A percentile compares a stretch with the other conserved stretches of the same genome.
These are phyloP conservation scores for Pichia norvegensis DNA, from an alignment of 1,139 yeast species.

Conservation along the genomic window DNA sequence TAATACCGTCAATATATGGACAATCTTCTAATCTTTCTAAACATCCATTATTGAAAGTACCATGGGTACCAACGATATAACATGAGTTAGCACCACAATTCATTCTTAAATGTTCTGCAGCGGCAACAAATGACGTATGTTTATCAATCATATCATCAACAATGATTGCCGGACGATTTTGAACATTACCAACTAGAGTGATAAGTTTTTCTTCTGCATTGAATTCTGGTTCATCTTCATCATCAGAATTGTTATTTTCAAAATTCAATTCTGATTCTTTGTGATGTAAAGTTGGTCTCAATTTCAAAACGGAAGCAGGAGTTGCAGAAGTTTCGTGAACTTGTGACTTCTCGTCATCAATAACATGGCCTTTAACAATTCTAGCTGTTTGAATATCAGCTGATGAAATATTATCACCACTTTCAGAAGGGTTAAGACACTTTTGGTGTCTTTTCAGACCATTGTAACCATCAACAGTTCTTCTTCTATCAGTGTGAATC, in stretches of 20 bases:
- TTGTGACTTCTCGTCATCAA: slow-evolving; percentile 47
- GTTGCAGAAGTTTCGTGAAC: neutral
- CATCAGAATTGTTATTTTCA: slow-evolving; percentile 76
- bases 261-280: slow-evolving; percentile 31
- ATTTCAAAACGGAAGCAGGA: slow-evolving; percentile 6
- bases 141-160: slow-evolving; percentile 96
- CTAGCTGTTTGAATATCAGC: slow-evolving; percentile 93
- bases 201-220: slow-evolving; percentile 76
- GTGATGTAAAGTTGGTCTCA: slow-evolving; percentile 15
- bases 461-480: slow-evolving; percentile 65
- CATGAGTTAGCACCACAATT: slow-evolving; percentile 94
- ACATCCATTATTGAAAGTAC: slow-evolving; percentile 82
- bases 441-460: slow-evolving; percentile 29
- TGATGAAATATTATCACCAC: slow-evolving; percentile 55
- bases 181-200: slow-evolving; percentile 93
- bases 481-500: slow-evolving; percentile 97
- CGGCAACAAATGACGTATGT: slow-evolving; percentile 88
- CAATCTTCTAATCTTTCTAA: slow-evolving; percentile 71
- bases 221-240: slow-evolving; percentile 71
- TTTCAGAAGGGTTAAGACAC: neutral
- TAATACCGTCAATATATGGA: slow-evolving; percentile 76
- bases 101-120: slow-evolving; percentile 92
- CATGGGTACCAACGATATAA: slow-evolving; percentile 91
- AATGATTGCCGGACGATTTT: slow-evolving; percentile 83
- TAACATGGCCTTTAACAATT: slow-evolving; percentile 94